Evolutionary conservation across 176 grass and related monocot genomes (phyloP), one percentile per base, ranked within the genome.

Genomic region (Hordeum marinum): DNA sequence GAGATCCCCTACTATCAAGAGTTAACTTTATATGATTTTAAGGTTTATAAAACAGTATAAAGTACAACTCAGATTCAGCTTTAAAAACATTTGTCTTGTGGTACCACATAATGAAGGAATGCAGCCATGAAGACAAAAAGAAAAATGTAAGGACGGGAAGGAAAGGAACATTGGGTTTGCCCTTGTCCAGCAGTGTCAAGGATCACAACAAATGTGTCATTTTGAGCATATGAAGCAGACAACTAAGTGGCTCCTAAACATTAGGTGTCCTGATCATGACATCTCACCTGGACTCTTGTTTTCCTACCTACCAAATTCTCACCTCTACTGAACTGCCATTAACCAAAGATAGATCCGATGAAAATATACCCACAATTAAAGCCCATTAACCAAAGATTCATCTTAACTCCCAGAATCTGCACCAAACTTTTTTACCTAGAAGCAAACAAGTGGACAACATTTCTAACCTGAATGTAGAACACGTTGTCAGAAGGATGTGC

Each of bases 401-500:
- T 50, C 10, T 21, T 29, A 84, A 75, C 6, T 48, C 23, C 21
- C 50, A 61, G 9, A 40, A 54, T 17, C 27, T 27, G 37, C 72
- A 43, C 5, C 20, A 45, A 84, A 72, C 14, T 12, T 0, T 54
- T 54, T 68, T 23, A 54, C 43, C 29, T 80, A 21, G 1, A 58
- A 18, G 11, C 21, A 79, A 82, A 78, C 26, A 52, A 83, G 63
- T 31, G 70, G 57, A 20, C 1, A 18, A 1, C 20, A 82, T 83
- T 2, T 69, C 59, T 71, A 54, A 98, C 95, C 95, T 98, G 95
- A 86, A 98, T 92, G 78, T 93, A 98, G 32, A 98, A 41, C 89
- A 93, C 95, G 73, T 90, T 90, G 73, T 94, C 92, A 17, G 95
- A 88, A 74, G 95, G 92, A 93, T 98, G 95, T 17, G 95, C 95